Conservation (phyloP, 2,329 filamentous ascomycete species). For the Celoporthe dispersa region DNA sequence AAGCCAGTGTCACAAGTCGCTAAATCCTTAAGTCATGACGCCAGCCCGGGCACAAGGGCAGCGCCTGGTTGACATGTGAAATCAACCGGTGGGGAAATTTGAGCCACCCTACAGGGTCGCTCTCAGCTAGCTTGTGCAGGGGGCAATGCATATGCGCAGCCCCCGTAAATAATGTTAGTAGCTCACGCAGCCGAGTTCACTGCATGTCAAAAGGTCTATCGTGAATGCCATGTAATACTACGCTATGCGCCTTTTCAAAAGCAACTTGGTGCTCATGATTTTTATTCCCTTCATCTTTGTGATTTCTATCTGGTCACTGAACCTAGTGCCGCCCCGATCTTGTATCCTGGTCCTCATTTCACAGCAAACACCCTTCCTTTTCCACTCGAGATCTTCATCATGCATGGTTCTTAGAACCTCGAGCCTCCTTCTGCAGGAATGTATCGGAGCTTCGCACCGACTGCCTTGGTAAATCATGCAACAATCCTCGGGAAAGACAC, state of each 20-base stretch:
- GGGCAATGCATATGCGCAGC: not conserved
- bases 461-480: not conserved
- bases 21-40: not conserved
- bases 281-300: not conserved
- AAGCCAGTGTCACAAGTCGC: not conserved
- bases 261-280: not conserved
- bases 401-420: not conserved
- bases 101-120: not conserved
- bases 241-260: not conserved
- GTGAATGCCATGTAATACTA: not conserved
- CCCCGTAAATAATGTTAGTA: not conserved
- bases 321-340: not conserved
- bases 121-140: not conserved
- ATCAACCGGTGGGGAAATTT: slow-evolving; percentile 6
- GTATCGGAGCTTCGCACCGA: not conserved
- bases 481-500: not conserved
- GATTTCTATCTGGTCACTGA: not conserved
- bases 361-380: not conserved
- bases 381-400: not conserved
- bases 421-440: not conserved
- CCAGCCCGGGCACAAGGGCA: not conserved
- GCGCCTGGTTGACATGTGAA: slow-evolving; percentile 21
- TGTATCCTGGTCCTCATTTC: not conserved
- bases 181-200: slow-evolving; percentile 15
- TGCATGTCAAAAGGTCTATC: not conserved